A percentile compares a stretch with the other conserved stretches of the same genome.
Conservation (phyloP, 176 grass and related monocot genomes). For the Lolium rigidum region DNA sequence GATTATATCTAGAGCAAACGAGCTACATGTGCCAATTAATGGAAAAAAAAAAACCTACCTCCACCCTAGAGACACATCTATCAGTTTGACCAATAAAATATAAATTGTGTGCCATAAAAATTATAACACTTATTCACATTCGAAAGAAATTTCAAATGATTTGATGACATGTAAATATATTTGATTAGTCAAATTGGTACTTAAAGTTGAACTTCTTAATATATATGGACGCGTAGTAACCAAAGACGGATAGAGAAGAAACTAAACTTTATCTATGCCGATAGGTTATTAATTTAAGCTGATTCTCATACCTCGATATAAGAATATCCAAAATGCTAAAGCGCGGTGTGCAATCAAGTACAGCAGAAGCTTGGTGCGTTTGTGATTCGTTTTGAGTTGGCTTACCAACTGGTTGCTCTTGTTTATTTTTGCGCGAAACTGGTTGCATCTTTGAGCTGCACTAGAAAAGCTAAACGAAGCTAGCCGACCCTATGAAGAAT, state of each 20-base stretch:
- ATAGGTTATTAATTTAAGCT: neutral
- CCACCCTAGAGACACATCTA: no score
- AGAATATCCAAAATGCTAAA: neutral
- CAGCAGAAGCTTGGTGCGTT: neutral
- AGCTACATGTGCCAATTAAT: neutral
- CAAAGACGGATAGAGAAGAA: no score
- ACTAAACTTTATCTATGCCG: no score
- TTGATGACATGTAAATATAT: neutral
- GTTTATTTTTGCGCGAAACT: neutral
- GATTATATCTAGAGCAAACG: neutral
- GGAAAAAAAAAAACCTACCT: neutral
- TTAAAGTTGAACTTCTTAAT: no score
- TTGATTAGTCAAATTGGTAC: no score
- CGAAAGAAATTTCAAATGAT: no score
- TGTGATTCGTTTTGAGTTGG: neutral
- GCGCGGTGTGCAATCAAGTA: conserved; percentile 6
- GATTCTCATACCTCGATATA: neutral
- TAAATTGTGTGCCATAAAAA: no score
- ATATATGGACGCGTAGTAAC: no score
- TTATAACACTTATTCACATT: no score
- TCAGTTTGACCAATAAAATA: no score
- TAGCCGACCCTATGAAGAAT: conserved; percentile 12
- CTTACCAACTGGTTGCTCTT: neutral
- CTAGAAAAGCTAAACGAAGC: conserved; percentile 20
- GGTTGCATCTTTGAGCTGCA: neutral